Base-by-base conservation (phyloP, 495 filamentous ascomycete genomes). In the Bathelium albidoporum region DNA sequence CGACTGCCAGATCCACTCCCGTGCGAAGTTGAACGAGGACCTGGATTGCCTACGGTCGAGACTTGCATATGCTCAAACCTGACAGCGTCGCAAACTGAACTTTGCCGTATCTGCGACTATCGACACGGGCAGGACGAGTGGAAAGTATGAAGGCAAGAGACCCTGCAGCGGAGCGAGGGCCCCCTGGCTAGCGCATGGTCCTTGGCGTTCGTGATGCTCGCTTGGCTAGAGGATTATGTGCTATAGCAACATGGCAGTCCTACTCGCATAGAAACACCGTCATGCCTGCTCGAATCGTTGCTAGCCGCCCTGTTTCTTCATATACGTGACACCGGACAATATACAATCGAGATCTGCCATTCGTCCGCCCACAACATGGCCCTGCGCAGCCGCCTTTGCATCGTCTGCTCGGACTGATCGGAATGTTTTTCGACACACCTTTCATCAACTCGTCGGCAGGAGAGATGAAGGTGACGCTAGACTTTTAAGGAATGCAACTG, bases 261-360 rank as follows among this genome's bases (percentile, higher is more conserved):
- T 39, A 5, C 14, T 5, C 5, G 34, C 18, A 16, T n/a, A 5
- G 18, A 49, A 49, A 0, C 44, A 49, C 44, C 44, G 12, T 9
- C 5, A 55, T 55, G 24, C 49, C 24, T 28, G 49, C 49, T 55
- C 49, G 49, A 55, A 55, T 55, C 49, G 24, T 26, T 26, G 20
- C 49, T 55, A 55, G 49, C 49, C 49, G 49, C 49, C 16, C 29
- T 26, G 49, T 7, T 9, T 29, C 2, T 55, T 55, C 49, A 55
- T 55, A 55, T n/a, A 55, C 49, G 20, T 55, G 49, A 55, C 20
- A 55, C 49, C 24, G 49, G 49, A 29, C 49, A 55, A 55, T 55
- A 12, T 29, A 55, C 22, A 55, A 55, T 28, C 49, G 16, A 29
- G 9, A 24, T 2, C 24, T 29, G 49, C 49, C 49, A 55, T 55